Conservation (phyloP, 345 rosid genomes). For the Heritiera littoralis region DNA sequence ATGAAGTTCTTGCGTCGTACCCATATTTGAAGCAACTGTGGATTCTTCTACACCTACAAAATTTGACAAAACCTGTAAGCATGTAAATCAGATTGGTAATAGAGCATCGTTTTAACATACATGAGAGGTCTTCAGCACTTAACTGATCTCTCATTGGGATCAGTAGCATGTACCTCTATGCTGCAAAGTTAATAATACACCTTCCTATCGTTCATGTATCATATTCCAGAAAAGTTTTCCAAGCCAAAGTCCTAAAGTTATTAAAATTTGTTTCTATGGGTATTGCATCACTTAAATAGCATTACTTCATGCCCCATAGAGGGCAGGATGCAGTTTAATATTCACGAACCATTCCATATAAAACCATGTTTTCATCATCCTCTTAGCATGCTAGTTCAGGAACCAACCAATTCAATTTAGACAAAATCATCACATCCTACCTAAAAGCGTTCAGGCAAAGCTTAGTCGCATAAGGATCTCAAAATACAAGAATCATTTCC, state of each 20-base stretch:
- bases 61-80: constrained; percentile 15
- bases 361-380: not conserved
- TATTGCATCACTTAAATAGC: not conserved
- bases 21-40: constrained; percentile 52
- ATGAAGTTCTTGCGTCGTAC: constrained; percentile 61
- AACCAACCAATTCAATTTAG: not conserved
- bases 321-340: not conserved
- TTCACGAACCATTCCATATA: not conserved
- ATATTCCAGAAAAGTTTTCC: not conserved
- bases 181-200: not conserved
- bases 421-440: not conserved
- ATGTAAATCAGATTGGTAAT: constrained; percentile 7
- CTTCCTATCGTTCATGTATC: not conserved
- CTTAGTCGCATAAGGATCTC: not conserved
- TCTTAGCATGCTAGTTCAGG: not conserved
- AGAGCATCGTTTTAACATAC: not conserved
- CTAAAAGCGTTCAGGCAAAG: not conserved
- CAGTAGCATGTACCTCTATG: not conserved
- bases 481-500: not conserved
- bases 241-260: too few relatives aligned
- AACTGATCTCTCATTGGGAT: not conserved
- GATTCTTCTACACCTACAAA: constrained; percentile 61
- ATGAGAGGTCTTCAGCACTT: not conserved
- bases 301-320: not conserved
- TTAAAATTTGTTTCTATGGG: not conserved